Percentiles rank a stretch among this genome's conserved stretches.
phyloP scores from a whole-genome alignment of 257 asterid genomes.

The Striga asiatica region DNA sequence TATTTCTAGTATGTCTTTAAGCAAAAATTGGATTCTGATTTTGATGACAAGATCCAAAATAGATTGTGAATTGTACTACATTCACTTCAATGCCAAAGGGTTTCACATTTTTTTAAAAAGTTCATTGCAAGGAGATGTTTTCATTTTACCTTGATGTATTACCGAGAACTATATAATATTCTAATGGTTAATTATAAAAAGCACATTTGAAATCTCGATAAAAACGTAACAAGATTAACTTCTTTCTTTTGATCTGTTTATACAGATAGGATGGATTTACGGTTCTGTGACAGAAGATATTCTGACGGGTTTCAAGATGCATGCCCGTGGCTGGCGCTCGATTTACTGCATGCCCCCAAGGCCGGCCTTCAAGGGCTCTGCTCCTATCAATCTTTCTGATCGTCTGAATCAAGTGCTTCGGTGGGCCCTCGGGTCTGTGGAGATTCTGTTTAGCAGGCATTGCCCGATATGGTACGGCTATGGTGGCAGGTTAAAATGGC shows the following conservation, averaged over 20 bases:
- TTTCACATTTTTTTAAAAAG: not conserved
- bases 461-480: conserved; percentile 99
- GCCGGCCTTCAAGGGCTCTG: conserved; percentile 95
- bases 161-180: too few species aligned
- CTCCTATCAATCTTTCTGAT: conserved; percentile 97
- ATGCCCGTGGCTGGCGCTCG: conserved; percentile 98
- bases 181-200: too few species aligned
- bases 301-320: conserved; percentile 98
- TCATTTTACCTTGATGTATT: too few species aligned
- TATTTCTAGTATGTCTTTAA: not conserved
- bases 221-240: too few species aligned
- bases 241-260: conserved; percentile 9
- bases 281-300: conserved; percentile 98
- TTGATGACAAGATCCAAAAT: not conserved
- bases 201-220: too few species aligned
- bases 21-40: conserved; percentile 1
- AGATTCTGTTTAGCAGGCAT: conserved; percentile 85
- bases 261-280: conserved; percentile 98
- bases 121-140: not conserved
- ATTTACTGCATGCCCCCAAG: conserved; percentile 90
- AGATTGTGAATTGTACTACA: not conserved
- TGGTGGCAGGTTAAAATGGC: conserved; percentile 83
- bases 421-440: conserved; percentile 98
- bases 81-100: not conserved
- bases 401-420: conserved; percentile 97